Evolutionary conservation across 441 rosid species (phyloP), one percentile per base, ranked within the genome.

Genomic region (Erodium texanum): DNA sequence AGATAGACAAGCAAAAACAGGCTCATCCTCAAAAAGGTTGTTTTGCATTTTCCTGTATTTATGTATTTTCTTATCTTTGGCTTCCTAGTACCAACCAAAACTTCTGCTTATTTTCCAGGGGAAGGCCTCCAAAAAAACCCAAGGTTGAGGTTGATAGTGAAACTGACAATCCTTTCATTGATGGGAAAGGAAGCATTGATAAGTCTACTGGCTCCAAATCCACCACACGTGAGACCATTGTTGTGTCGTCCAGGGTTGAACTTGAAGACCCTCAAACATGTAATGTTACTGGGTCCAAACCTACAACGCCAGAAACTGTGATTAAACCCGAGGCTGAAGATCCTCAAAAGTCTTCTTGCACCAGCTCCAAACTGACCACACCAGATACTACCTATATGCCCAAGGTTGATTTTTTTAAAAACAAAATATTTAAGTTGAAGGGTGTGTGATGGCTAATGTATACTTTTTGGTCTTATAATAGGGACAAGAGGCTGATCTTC

Each of bases 71-170:
- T 38, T 9, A 9, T 38, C 7, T 38, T 6, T 38, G 14, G 43
- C 43, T 1, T 38, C 14, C 8, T 38, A 38, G 14, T 38, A 38
- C 43, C 14, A 38, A 38, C 43, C 0, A 38, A 38, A 38, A 8
- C 3, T 36, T 20, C 8, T 36, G 61, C 65, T 56, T 66, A 34
- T 65, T 59, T 72, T 76, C 64, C 15, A 80, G 43, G 43, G 43
- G 43, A 38, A 38, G 43, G 7, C 43, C 43, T 38, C 43, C 43
- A 10, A 38, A 38, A 36, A 43, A 45, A 45, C 52, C 52, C 52
- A 45, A 71, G 65, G 52, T 15, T 12, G 52, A 45, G 52, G 43
- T 38, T 38, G 43, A 38, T 38, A 8, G 43, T 38, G 43, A 38
- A 38, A 7, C 14, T 2, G 43, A 38, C 43, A 1, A 9, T 38